Base-by-base conservation (phyloP, 768 basidiomycete species). In the Rhizopogon vulgaris region DNA sequence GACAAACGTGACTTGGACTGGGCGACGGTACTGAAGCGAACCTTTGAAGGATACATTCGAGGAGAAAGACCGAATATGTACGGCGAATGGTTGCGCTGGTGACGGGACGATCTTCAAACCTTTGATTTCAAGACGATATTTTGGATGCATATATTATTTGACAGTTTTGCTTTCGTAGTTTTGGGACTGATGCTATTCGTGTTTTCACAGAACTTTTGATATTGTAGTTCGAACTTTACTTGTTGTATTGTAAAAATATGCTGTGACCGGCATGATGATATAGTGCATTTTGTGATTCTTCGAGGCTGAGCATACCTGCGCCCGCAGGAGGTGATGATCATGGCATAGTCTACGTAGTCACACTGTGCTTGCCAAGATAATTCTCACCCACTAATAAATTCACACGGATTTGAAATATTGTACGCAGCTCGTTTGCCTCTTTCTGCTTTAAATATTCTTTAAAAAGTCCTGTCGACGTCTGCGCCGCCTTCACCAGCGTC, bases 41-140 rank as follows among this genome's bases (percentile, higher is more conserved):
- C 90, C n/a, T 94, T 95, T 65, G 94, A 97, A 72, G 79, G 82
- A 49, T 95, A 89, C 67, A 66, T 96, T 49, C 77, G 94, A 6
- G 87, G 85, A 1, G 93, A 96, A 68, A 70, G 82, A 28, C 91
- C 94, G 18, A 96, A 94, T 64, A 90, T 92, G 89, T 94, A 94
- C 68, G 91, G 92, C 32, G 92, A 94, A 71, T 82, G 78, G 79
- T 39, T 72, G 7, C 53, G 43, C 22, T 57, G 66, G 62, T 60
- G 59, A 50, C 38, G 14, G 22, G 25, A 7, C 17, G 18, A 18
- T 36, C 18, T 34, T 34, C 4, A 12, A 11, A 10, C 2, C 8
- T 32, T 32, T 12, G 32, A 34, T 34, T 34, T 11, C 11, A 11
- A 11, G 45, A 46, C 30, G 32, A 32, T 9, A 30, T 46, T 46